Percentiles rank a stretch among this genome's conserved stretches.
Evolutionary conservation across 202 grass and related monocot species (phyloP).

Genomic region (Miscanthus sacchariflorus): DNA sequence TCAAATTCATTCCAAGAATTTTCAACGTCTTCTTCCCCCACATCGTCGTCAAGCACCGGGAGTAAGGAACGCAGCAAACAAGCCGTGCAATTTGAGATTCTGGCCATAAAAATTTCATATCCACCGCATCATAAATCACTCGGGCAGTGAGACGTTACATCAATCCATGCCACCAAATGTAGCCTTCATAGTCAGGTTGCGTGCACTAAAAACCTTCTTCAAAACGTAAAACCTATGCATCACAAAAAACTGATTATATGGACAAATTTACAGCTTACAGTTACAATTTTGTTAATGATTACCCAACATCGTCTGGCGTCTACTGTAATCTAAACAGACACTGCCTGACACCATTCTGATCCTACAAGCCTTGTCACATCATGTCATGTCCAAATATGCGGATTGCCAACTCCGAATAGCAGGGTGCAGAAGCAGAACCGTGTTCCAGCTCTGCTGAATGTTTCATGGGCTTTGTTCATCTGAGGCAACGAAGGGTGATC

Average conservation of each 20-base stretch:
- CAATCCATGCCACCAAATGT: background rate
- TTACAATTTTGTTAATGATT: background rate
- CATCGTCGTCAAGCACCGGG: too few species aligned
- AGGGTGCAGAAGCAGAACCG: constrained; percentile 1
- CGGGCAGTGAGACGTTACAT: background rate
- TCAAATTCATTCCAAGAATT: too few species aligned
- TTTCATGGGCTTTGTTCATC: constrained; percentile 47
- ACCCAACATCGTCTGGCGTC: constrained; percentile 19
- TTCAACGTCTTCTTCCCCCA: too few species aligned
- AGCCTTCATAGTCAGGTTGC: background rate
- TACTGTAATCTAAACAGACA: constrained; percentile 28
- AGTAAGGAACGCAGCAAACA: too few species aligned
- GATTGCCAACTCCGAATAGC: constrained; percentile 2
- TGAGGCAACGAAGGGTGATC: constrained; percentile 35
- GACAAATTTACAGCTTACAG: constrained; percentile 48
- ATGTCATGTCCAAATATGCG: background rate
- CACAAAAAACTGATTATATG: constrained; percentile 39
- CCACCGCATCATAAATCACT: background rate
- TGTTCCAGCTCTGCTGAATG: background rate
- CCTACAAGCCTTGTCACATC: constrained; percentile 12
- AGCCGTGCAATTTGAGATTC: background rate
- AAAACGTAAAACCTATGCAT: background rate
- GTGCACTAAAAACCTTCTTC: background rate
- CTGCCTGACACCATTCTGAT: constrained; percentile 23
- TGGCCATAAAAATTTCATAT: background rate